Conservation (phyloP, 1,284 basidiomycete genomes). For the Acaromyces ingoldii region DNA sequence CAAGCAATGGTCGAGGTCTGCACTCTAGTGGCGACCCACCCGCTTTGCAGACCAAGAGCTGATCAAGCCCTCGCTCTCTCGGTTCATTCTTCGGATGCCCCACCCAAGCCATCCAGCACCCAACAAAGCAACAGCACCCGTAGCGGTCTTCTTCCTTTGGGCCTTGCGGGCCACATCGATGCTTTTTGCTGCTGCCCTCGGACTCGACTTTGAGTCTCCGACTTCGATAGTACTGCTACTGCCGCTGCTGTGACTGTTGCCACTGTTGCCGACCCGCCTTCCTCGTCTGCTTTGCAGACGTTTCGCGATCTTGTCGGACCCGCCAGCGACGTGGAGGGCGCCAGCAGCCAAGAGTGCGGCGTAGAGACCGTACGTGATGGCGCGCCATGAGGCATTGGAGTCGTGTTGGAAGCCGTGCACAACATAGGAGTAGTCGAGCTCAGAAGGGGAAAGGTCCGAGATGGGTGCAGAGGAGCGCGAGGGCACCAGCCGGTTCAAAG, state of each 20-base stretch:
- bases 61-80: too few species aligned
- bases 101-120: neutral
- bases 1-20: too few species aligned
- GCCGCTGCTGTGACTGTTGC: too few species aligned
- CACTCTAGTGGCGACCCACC: neutral
- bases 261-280: neutral
- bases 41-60: neutral
- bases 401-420: slow-evolving; percentile 11
- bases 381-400: neutral
- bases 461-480: slow-evolving; percentile 17
- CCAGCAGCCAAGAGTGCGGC: slow-evolving; percentile 16
- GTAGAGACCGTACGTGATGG: slow-evolving; percentile 12
- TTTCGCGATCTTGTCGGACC: neutral
- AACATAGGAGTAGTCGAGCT: slow-evolving; percentile 43
- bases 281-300: neutral
- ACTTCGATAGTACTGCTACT: too few species aligned
- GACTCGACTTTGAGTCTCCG: neutral
- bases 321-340: slow-evolving; percentile 13
- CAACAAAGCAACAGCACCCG: neutral
- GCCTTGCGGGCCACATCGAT: neutral
- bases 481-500: slow-evolving; percentile 32
- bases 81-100: neutral
- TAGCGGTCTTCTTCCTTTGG: neutral
- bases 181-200: neutral
- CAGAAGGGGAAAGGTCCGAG: slow-evolving; percentile 25